Percentiles rank a stretch among this genome's conserved stretches.
Evolutionary conservation across 257 asterid species (phyloP).

Genomic region (Rhazya stricta): DNA sequence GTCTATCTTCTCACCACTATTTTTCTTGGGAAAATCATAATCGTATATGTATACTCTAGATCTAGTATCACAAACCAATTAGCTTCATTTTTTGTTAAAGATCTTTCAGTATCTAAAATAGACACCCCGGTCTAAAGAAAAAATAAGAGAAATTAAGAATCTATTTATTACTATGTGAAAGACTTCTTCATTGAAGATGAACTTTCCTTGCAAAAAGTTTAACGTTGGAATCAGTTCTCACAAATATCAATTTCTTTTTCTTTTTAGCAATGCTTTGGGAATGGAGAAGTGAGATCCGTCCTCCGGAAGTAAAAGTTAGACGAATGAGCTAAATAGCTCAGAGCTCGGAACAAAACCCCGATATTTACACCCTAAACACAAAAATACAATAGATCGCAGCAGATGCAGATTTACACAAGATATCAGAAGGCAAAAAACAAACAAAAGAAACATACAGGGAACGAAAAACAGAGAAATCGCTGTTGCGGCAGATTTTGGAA

Average conservation of each 20-base stretch:
- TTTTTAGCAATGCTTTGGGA: not conserved
- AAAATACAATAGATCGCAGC: not conserved
- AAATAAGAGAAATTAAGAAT: too few relatives aligned
- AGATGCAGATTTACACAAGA: not conserved
- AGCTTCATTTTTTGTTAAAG: not conserved
- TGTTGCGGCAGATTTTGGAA: not conserved
- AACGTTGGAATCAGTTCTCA: not conserved
- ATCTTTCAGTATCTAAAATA: not conserved
- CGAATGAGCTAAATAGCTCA: not conserved
- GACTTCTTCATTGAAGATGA: not conserved
- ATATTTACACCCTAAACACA: too few relatives aligned
- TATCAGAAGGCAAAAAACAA: not conserved
- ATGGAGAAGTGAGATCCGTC: not conserved
- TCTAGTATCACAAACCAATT: not conserved
- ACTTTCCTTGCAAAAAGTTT: too few relatives aligned
- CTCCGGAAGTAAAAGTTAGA: not conserved
- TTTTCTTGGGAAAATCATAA: not conserved
- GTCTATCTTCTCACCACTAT: not conserved
- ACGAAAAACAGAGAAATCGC: not conserved
- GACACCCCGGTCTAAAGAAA: not conserved
- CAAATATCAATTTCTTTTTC: not conserved
- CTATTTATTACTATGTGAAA: not conserved
- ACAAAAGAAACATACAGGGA: constrained; percentile 11
- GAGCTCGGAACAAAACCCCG: not conserved
- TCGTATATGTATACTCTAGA: not conserved